Percentiles rank a stretch among this genome's conserved stretches.
Evolutionary conservation across 2,329 filamentous ascomycete genomes (phyloP).

Genomic region (Diaporthe nobilis): DNA sequence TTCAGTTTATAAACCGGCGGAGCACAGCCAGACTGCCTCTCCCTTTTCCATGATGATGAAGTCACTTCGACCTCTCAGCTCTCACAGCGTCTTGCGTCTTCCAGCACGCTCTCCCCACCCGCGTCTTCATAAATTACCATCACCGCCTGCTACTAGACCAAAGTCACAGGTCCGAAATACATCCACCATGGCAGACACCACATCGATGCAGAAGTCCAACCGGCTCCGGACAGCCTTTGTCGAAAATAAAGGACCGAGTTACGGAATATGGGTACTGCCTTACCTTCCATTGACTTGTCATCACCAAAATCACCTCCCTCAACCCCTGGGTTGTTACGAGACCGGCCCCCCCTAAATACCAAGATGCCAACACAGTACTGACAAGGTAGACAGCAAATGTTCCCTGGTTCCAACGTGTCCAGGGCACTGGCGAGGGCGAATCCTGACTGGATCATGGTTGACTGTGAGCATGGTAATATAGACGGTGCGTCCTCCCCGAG

Average conservation of each 20-base stretch:
- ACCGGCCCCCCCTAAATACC: neutral
- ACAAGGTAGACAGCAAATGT: slow-evolving; percentile 61
- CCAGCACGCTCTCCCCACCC: neutral
- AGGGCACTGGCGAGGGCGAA: slow-evolving; percentile 72
- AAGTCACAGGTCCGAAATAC: slow-evolving; percentile 1
- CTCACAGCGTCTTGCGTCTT: neutral
- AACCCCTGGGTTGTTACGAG: neutral
- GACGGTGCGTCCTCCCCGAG: slow-evolving; percentile 55
- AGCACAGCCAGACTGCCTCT: neutral
- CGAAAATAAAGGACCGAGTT: slow-evolving; percentile 61
- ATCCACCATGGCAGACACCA: slow-evolving; percentile 36
- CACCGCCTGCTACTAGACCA: neutral
- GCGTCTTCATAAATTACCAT: neutral
- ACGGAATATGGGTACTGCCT: slow-evolving; percentile 65
- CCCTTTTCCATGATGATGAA: slow-evolving; percentile 5
- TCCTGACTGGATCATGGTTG: slow-evolving; percentile 76
- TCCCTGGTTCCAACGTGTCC: slow-evolving; percentile 72
- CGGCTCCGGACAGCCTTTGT: slow-evolving; percentile 64
- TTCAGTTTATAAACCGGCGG: neutral
- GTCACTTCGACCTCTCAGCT: neutral
- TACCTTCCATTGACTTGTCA: neutral
- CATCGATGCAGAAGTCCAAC: slow-evolving; percentile 61
- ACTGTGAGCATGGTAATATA: slow-evolving; percentile 71
- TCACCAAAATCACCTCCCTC: neutral
- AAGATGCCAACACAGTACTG: neutral